phyloP scores from a whole-genome alignment of 1,284 basidiomycete genomes.

The Lentinula novae-zelandiae region DNA sequence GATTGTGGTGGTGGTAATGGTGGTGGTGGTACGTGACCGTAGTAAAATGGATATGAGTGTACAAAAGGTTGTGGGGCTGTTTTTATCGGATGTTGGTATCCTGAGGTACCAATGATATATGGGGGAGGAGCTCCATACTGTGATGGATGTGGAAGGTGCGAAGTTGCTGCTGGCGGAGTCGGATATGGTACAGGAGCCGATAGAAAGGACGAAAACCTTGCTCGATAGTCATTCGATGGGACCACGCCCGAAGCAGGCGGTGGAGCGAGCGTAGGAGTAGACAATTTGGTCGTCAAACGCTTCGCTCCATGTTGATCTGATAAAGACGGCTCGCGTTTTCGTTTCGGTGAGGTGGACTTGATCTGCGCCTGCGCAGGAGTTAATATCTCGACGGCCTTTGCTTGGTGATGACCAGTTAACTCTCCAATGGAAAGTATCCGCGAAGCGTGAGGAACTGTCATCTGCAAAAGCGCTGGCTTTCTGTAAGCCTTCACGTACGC shows the following conservation, averaged over 20 bases:
- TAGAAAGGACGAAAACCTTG: neutral
- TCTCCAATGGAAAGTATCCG: neutral
- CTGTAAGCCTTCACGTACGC: constrained; percentile 34
- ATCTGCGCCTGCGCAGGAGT: neutral
- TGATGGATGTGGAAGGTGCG: too few relatives aligned
- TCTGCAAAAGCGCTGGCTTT: neutral
- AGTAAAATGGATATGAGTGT: neutral
- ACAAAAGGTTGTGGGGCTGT: too few relatives aligned
- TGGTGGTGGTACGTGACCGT: neutral
- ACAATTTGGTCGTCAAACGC: neutral
- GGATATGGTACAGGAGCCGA: neutral
- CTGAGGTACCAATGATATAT: neutral
- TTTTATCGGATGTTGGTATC: neutral
- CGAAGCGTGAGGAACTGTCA: neutral
- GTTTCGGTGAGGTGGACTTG: neutral
- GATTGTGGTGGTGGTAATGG: neutral
- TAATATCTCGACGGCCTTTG: neutral
- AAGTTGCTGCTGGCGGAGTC: neutral
- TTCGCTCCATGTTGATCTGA: neutral
- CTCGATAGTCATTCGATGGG: neutral
- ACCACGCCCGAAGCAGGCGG: neutral
- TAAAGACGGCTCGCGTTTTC: neutral
- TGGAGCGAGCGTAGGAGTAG: neutral
- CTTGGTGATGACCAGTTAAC: neutral
- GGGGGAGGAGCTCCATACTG: neutral